A percentile compares a stretch with the other conserved stretches of the same genome.
These are phyloP conservation scores for Botryotinia convoluta DNA, from an alignment of 2,329 filamentous ascomycete species.

Conservation along the genomic window DNA sequence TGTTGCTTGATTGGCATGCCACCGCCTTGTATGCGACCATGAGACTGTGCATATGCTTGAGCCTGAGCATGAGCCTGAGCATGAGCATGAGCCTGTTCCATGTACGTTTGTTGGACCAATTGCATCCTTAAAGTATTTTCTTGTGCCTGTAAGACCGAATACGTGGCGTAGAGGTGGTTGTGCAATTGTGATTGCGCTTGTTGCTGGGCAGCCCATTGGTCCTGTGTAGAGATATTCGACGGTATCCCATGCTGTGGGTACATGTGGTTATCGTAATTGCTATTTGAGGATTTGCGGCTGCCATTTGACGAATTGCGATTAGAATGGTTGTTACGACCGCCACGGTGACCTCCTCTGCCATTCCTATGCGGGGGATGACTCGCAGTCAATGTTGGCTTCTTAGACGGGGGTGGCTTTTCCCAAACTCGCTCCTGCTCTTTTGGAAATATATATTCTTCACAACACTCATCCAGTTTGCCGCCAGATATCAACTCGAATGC, in stretches of 20 bases:
- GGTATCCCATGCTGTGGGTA: slow-evolving; percentile 29
- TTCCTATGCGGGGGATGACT: slow-evolving; percentile 54
- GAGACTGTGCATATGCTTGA: slow-evolving; percentile 43
- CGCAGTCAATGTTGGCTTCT: slow-evolving; percentile 49
- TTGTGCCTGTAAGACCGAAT: slow-evolving; percentile 44
- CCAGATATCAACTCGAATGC: slow-evolving; percentile 81
- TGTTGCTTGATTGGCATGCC: slow-evolving; percentile 38
- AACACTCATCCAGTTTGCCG: slow-evolving; percentile 77
- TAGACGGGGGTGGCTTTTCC: slow-evolving; percentile 53
- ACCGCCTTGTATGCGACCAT: slow-evolving; percentile 39
- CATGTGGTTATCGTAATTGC: slow-evolving; percentile 34
- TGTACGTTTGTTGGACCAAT: slow-evolving; percentile 48
- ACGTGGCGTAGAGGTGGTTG: slow-evolving; percentile 40
- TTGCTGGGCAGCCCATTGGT: slow-evolving; percentile 37
- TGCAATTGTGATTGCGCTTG: slow-evolving; percentile 39
- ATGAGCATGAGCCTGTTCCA: slow-evolving; percentile 40
- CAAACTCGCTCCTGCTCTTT: slow-evolving; percentile 61
- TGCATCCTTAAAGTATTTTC: slow-evolving; percentile 47
- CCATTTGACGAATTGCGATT: slow-evolving; percentile 34
- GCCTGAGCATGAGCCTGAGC: slow-evolving; percentile 43
- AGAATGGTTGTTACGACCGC: slow-evolving; percentile 31
- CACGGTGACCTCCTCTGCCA: slow-evolving; percentile 34
- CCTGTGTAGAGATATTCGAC: slow-evolving; percentile 32
- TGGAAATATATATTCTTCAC: slow-evolving; percentile 84
- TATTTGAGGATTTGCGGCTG: slow-evolving; percentile 38